Evolutionary conservation across 75 land plant genomes (phyloP), one percentile per base, ranked within the genome.

Genomic region (Gnetum montanum): DNA sequence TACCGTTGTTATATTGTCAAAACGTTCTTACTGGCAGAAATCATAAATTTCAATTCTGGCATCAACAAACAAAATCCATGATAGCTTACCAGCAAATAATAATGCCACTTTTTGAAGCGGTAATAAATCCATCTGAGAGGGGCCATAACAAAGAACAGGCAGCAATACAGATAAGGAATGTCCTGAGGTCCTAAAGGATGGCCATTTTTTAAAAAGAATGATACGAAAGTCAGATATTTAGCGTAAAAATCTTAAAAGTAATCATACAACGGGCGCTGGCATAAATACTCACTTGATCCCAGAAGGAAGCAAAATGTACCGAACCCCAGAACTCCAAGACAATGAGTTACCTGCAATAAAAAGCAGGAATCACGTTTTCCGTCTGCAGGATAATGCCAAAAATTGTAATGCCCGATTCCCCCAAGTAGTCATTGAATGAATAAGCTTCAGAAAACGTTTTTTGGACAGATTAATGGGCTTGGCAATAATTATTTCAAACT

Each of bases 51-150:
- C n/a, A n/a, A n/a, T n/a, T n/a, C n/a, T n/a, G n/a, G n/a, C n/a
- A n/a, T n/a, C n/a, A 43, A 15, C 5, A 13, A 43, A 43, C 5
- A 43, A 43, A 11, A 3, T 43, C 31, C 37, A 55, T 37, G 31
- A 10, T 35, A 30, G 53, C 80, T 78, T 48, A 94, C 98, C 78
- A 94, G 65, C 36, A 94, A 84, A 62, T 77, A 94, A 58, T 89
- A 94, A 61, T 94, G 98, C 98, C 95, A 94, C 63, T 94, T 94
- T 82, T 87, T 94, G 68, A 76, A 82, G 43, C 96, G 81, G 62
- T 94, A 94, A 53, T 94, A 94, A 10, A 94, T 94, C 98, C 98
- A 94, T 20, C 98, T 60, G 2, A 94, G 70, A 67, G 98, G 98
- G 50, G 85, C 85, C 68, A 94, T 84, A 22, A 66, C 78, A 41